phyloP scores from a whole-genome alignment of 2,329 filamentous ascomycete genomes.

The Penicillium sp. region DNA sequence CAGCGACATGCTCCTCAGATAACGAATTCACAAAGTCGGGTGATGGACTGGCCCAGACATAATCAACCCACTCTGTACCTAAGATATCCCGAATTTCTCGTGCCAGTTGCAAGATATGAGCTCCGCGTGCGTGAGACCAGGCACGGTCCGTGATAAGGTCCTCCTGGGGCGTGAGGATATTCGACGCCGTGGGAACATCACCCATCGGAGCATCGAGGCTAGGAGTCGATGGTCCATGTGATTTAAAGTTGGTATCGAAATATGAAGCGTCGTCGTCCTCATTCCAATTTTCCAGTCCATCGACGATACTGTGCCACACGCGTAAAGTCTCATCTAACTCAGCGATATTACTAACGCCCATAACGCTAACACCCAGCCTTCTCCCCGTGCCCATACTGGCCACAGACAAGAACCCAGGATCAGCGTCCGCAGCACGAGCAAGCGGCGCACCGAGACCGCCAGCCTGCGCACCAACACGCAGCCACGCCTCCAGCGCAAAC shows the following conservation, averaged over 20 bases:
- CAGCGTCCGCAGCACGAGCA: constrained; percentile 50
- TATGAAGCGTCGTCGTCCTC: constrained; percentile 26
- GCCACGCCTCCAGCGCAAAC: constrained; percentile 69
- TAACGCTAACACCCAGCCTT: constrained; percentile 61
- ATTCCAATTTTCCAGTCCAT: constrained; percentile 45
- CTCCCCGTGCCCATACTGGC: constrained; percentile 49
- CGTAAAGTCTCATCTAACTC: constrained; percentile 64
- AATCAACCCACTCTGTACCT: constrained; percentile 45
- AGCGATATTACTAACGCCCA: constrained; percentile 59
- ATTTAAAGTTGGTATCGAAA: constrained; percentile 10
- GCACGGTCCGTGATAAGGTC: constrained; percentile 39
- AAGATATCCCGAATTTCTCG: constrained; percentile 40
- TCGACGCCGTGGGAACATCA: constrained; percentile 8
- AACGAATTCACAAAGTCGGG: constrained; percentile 42
- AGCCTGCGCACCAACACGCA: constrained; percentile 46
- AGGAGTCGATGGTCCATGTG: constrained; percentile 7
- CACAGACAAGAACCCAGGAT: constrained; percentile 31
- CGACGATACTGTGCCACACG: constrained; percentile 53
- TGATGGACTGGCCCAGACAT: constrained; percentile 45
- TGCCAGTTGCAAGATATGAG: constrained; percentile 36
- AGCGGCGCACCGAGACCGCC: constrained; percentile 53
- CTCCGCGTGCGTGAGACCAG: constrained; percentile 38
- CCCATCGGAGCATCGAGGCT: neutral
- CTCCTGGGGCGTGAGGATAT: constrained; percentile 38
- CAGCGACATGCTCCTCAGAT: constrained; percentile 28